Percentiles rank a stretch among this genome's conserved stretches.
Evolutionary conservation across 2,329 filamentous ascomycete species (phyloP).

Genomic region (Diaporthe batatas): DNA sequence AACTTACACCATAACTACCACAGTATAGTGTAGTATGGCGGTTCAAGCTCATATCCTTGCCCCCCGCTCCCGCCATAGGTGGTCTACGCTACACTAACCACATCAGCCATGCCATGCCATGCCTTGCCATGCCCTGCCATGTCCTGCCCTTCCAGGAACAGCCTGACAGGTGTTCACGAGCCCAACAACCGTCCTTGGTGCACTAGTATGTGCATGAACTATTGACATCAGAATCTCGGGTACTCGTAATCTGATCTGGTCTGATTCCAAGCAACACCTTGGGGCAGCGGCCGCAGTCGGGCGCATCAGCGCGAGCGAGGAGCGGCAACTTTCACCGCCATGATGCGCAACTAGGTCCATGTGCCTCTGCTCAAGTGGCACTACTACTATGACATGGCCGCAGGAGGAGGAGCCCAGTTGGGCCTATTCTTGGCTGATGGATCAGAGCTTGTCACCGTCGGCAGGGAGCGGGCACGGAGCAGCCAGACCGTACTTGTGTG

Average conservation of each 20-base stretch:
- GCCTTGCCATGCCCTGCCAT: not conserved
- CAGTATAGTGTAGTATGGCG: not conserved
- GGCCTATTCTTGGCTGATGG: conserved; percentile 26
- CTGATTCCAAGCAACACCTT: conserved; percentile 3
- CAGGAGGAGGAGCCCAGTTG: not conserved
- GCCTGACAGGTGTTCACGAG: not conserved
- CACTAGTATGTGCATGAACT: not conserved
- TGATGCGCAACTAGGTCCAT: not conserved
- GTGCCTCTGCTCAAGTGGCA: too few relatives aligned
- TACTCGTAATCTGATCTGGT: conserved; percentile 19
- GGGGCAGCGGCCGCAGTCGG: conserved; percentile 23
- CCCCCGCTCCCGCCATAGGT: not conserved
- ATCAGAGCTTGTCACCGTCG: conserved; percentile 28
- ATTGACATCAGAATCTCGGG: conserved; percentile 20
- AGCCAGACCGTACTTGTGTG: conserved; percentile 27
- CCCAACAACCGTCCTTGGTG: not conserved
- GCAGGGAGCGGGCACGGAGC: conserved; percentile 16
- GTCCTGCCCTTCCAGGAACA: conserved; percentile 12
- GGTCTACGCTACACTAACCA: too few relatives aligned
- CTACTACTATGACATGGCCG: too few relatives aligned
- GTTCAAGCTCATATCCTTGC: conserved; percentile 36
- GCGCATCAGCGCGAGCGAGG: conserved; percentile 6
- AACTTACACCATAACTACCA: too few relatives aligned
- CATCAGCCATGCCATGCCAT: not conserved
- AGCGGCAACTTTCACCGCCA: not conserved